Conservation (phyloP, 2,329 filamentous ascomycete species). For the Sclerotinia subarctica region DNA sequence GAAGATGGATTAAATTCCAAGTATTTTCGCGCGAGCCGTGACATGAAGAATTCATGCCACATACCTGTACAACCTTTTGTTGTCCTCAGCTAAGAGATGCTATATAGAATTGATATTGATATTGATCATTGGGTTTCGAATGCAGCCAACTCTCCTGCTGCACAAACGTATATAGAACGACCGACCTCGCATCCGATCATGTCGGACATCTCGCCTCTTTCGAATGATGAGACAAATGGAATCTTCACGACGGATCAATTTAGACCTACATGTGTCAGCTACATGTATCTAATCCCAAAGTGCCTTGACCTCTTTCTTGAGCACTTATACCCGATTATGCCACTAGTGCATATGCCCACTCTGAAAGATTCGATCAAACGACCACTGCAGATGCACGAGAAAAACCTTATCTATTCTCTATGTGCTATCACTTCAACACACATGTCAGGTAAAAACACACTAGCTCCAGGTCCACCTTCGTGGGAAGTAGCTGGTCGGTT, state of each 20-base stretch:
- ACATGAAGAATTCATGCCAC: neutral
- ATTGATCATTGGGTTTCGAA: slow-evolving; percentile 34
- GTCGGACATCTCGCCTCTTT: slow-evolving; percentile 38
- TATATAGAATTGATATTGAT: slow-evolving; percentile 27
- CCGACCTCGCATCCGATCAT: slow-evolving; percentile 32
- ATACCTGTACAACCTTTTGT: neutral
- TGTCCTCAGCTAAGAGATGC: neutral
- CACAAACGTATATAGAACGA: slow-evolving; percentile 23
- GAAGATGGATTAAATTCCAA: neutral
- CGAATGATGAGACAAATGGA: slow-evolving; percentile 42
- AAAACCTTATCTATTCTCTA: slow-evolving; percentile 53
- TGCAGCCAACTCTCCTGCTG: slow-evolving; percentile 24
- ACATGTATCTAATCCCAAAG: slow-evolving; percentile 48
- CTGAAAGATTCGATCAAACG: slow-evolving; percentile 50
- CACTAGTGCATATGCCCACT: slow-evolving; percentile 56
- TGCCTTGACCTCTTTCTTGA: slow-evolving; percentile 61
- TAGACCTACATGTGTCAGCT: slow-evolving; percentile 48
- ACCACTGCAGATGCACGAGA: slow-evolving; percentile 41
- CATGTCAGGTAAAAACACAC: slow-evolving; percentile 47
- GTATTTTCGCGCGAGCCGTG: neutral
- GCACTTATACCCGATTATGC: slow-evolving; percentile 63
- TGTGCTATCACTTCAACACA: slow-evolving; percentile 53
- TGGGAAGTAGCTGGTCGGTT: slow-evolving; percentile 53
- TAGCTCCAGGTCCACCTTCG: slow-evolving; percentile 41
- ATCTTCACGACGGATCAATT: slow-evolving; percentile 42